These are phyloP conservation scores for Ilyonectria robusta DNA, from an alignment of 2,329 filamentous ascomycete species.

Conservation along the genomic window DNA sequence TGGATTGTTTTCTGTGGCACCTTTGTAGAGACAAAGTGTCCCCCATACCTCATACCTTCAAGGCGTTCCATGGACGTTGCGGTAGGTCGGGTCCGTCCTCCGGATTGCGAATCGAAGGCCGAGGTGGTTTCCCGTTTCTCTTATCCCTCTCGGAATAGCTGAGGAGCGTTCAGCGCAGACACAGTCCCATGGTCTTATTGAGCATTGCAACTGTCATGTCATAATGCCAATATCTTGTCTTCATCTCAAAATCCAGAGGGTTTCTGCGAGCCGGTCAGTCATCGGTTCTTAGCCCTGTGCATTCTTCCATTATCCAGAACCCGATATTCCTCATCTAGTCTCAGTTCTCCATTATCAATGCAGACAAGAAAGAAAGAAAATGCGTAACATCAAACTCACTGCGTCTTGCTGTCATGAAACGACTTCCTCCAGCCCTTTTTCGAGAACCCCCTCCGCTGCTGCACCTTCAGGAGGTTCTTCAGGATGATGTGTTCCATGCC, in stretches of 20 bases:
- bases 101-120: not conserved
- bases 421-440: slow-evolving; percentile 38
- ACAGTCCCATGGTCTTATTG: slow-evolving; percentile 80
- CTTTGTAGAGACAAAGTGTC: not conserved
- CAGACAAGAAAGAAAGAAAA: not conserved
- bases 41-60: not conserved
- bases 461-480: slow-evolving; percentile 72
- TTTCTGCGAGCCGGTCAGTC: slow-evolving; percentile 34
- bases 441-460: slow-evolving; percentile 33
- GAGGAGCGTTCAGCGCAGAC: slow-evolving; percentile 59
- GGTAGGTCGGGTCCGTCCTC: not conserved
- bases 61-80: not conserved
- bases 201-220: slow-evolving; percentile 80
- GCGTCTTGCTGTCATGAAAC: slow-evolving; percentile 39
- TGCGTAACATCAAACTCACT: slow-evolving; percentile 40
- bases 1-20: not conserved
- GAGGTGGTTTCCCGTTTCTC: not conserved
- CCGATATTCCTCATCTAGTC: not conserved
- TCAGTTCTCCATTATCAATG: not conserved
- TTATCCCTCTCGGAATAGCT: too few relatives aligned
- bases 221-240: slow-evolving; percentile 70
- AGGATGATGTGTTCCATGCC: slow-evolving; percentile 82
- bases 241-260: slow-evolving; percentile 37
- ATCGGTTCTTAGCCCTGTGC: not conserved
- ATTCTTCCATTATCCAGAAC: not conserved